phyloP scores from a whole-genome alignment of 169 alveolate species.

The Perkinsus chesapeaki region DNA sequence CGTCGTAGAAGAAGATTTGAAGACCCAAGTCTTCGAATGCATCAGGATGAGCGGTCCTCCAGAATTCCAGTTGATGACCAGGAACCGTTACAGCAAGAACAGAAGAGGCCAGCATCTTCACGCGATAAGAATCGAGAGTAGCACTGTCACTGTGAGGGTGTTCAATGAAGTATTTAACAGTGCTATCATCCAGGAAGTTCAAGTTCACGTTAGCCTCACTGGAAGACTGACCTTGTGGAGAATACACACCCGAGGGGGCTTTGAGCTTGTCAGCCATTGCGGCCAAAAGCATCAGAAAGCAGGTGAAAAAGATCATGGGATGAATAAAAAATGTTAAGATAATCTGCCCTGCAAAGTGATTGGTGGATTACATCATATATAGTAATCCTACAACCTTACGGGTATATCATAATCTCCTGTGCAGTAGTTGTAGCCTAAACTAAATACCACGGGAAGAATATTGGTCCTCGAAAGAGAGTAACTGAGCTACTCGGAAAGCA shows the following conservation, averaged over 20 bases:
- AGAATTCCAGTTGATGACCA: not conserved
- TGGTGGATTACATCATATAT: too few relatives aligned
- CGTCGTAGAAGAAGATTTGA: not conserved
- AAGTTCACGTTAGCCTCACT: not conserved
- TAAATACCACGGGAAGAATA: too few relatives aligned
- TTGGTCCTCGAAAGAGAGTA: too few relatives aligned
- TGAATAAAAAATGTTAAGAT: too few relatives aligned
- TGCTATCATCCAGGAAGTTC: not conserved
- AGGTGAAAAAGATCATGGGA: not conserved
- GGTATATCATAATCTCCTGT: too few relatives aligned
- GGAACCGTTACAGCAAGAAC: not conserved
- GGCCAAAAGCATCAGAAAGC: not conserved
- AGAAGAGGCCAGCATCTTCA: not conserved
- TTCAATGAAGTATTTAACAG: not conserved
- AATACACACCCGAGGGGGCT: not conserved
- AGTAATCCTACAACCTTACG: too few relatives aligned
- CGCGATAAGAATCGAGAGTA: not conserved
- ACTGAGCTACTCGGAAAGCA: too few relatives aligned
- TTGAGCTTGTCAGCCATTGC: not conserved
- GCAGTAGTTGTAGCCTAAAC: too few relatives aligned
- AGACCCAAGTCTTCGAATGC: not conserved
- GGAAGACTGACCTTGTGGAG: not conserved
- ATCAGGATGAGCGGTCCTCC: not conserved
- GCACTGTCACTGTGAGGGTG: not conserved
- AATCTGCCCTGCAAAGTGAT: too few relatives aligned